Conservation (phyloP, 176 grass and related monocot genomes). For the Aegilops speltoides region DNA sequence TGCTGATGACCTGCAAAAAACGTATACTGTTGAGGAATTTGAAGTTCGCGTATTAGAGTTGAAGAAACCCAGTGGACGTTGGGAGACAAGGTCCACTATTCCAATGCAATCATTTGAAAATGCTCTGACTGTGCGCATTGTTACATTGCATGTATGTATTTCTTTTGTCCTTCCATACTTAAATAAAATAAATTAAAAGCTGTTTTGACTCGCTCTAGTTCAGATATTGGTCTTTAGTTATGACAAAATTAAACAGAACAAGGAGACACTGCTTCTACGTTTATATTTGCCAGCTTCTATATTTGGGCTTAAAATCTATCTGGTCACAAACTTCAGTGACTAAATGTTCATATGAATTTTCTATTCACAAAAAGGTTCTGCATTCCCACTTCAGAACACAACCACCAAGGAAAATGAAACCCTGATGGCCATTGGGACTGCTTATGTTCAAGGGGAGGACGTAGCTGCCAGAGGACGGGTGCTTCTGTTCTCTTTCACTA, state of each 20-base stretch:
- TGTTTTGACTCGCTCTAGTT: background rate
- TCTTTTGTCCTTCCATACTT: background rate
- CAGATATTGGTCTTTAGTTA: background rate
- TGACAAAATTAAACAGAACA: background rate
- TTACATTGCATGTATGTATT: slow-evolving; percentile 80
- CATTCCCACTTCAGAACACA: slow-evolving; percentile 61
- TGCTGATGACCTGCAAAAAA: slow-evolving; percentile 80
- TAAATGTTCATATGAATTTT: background rate
- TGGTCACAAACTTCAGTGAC: background rate
- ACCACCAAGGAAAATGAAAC: slow-evolving; percentile 88
- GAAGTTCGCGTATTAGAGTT: slow-evolving; percentile 80
- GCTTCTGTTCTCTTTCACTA: slow-evolving; percentile 79
- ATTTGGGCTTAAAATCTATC: background rate
- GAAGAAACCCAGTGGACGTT: slow-evolving; percentile 67
- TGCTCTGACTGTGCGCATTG: slow-evolving; percentile 77
- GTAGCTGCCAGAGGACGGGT: slow-evolving; percentile 86
- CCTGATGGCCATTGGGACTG: slow-evolving; percentile 84
- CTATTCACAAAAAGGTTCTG: slow-evolving; percentile 16
- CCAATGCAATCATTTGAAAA: slow-evolving; percentile 93
- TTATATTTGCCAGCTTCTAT: background rate
- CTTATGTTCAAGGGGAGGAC: slow-evolving; percentile 96
- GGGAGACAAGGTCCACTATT: slow-evolving; percentile 70
- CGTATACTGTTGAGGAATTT: slow-evolving; percentile 84
- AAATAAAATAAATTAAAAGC: background rate
- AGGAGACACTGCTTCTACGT: background rate